Evolutionary conservation across 176 grass and related monocot species (phyloP).

Genomic region (Carex littledalei): DNA sequence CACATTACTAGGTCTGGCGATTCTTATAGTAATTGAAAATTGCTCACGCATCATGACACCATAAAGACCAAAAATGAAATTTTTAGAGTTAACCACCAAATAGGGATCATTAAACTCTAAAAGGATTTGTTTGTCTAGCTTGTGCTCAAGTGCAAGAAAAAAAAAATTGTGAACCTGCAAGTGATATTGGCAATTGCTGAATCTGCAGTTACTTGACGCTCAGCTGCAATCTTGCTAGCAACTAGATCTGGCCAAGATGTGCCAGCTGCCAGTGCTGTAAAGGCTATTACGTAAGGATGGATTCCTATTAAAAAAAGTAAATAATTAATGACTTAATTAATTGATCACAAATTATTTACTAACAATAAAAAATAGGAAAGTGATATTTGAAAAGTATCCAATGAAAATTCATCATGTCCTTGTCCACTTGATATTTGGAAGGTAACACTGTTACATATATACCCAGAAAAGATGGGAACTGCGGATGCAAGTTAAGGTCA

Average conservation of each 20-base stretch:
- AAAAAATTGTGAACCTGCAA: slow-evolving; percentile 53
- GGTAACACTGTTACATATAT: not conserved
- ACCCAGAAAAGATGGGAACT: not conserved
- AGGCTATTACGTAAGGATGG: slow-evolving; percentile 88
- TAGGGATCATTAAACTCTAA: not conserved
- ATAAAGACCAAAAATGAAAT: not conserved
- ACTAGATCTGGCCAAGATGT: slow-evolving; percentile 95
- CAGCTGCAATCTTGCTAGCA: slow-evolving; percentile 94
- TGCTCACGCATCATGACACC: not conserved
- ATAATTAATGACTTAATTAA: not conserved
- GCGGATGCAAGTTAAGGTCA: not conserved
- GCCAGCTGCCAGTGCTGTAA: slow-evolving; percentile 78
- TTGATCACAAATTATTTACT: not conserved
- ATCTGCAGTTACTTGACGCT: slow-evolving; percentile 88
- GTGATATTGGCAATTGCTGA: slow-evolving; percentile 96
- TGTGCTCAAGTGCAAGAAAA: not conserved
- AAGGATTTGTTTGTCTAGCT: not conserved
- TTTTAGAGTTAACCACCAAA: not conserved
- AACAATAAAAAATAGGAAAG: not conserved
- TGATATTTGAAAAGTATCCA: not conserved
- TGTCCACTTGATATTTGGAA: not conserved
- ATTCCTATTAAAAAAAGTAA: slow-evolving; percentile 42
- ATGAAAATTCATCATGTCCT: not conserved
- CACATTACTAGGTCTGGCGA: not conserved
- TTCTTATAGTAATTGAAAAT: not conserved